Conservation (phyloP, 1,139 yeast species). For the Saccharomycopsis hybrid region DNA sequence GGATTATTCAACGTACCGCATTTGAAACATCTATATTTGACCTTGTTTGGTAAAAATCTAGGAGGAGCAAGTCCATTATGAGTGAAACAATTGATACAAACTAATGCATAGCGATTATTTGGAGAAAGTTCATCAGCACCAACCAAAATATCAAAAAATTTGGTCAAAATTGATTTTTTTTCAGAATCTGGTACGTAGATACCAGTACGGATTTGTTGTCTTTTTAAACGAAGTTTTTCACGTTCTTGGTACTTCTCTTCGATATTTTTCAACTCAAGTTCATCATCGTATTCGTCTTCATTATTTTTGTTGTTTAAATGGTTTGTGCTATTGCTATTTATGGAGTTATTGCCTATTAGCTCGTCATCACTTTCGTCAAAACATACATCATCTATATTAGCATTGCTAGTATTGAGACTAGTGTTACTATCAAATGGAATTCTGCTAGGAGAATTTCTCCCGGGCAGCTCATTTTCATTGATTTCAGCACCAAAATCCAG, state of each 20-base stretch:
- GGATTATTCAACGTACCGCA: slow-evolving; percentile 59
- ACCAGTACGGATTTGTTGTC: slow-evolving; percentile 13
- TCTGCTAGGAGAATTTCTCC: too few species aligned
- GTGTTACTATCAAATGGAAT: too few species aligned
- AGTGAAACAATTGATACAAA: slow-evolving; percentile 54
- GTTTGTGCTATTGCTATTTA: too few species aligned
- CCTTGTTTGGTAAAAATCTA: slow-evolving; percentile 47
- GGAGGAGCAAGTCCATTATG: slow-evolving; percentile 88
- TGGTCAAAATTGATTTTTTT: background rate
- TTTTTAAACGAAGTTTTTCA: slow-evolving; percentile 31
- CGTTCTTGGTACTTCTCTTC: slow-evolving; percentile 39
- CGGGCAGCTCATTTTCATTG: background rate
- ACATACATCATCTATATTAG: too few species aligned
- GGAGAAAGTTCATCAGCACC: slow-evolving; percentile 70
- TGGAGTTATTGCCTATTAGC: too few species aligned
- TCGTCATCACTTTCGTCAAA: background rate
- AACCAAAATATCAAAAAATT: slow-evolving; percentile 44
- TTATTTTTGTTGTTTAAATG: background rate
- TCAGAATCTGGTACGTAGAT: slow-evolving; percentile 12
- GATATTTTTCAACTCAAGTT: slow-evolving; percentile 29
- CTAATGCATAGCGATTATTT: slow-evolving; percentile 61
- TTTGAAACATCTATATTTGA: slow-evolving; percentile 62
- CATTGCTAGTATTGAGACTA: too few species aligned
- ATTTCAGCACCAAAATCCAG: slow-evolving; percentile 26
- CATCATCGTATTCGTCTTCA: slow-evolving; percentile 24